phyloP scores from a whole-genome alignment of 352 stramenopile species.

The Globisporangium nagaii region DNA sequence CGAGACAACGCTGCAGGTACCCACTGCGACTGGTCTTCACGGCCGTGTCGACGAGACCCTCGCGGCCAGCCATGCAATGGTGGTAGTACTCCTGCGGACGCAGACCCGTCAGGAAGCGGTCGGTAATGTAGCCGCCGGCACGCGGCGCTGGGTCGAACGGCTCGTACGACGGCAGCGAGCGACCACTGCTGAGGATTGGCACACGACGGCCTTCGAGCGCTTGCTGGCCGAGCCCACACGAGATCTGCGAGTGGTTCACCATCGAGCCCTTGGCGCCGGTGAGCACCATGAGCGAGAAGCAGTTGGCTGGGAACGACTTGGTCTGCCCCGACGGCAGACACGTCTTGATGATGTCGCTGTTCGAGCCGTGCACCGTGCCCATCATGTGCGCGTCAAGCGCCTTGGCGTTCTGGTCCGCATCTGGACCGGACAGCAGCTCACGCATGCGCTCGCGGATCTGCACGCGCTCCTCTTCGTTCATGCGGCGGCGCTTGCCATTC shows the following conservation, averaged over 20 bases:
- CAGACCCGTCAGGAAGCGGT: slow-evolving; percentile 98
- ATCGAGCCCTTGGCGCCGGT: slow-evolving; percentile 99
- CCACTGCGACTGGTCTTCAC: slow-evolving; percentile 99
- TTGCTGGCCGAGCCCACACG: slow-evolving; percentile 98
- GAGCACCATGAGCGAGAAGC: slow-evolving; percentile 99
- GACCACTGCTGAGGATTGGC: slow-evolving; percentile 95
- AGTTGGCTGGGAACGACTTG: slow-evolving; percentile 98
- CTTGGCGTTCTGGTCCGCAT: slow-evolving; percentile 70
- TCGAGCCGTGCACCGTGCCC: slow-evolving; percentile 84
- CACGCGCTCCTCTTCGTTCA: slow-evolving; percentile 75
- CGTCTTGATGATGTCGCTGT: slow-evolving; percentile 98
- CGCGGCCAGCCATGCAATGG: slow-evolving; percentile 99
- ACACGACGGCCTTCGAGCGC: slow-evolving; percentile 98
- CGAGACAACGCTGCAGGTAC: slow-evolving; percentile 99
- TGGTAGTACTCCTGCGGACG: slow-evolving; percentile 99
- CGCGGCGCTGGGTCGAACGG: slow-evolving; percentile 96
- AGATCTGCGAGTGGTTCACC: slow-evolving; percentile 99
- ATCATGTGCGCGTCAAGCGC: slow-evolving; percentile 88
- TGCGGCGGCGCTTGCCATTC: slow-evolving; percentile 63
- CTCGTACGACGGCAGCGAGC: slow-evolving; percentile 98
- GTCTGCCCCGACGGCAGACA: slow-evolving; percentile 96
- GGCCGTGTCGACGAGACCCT: slow-evolving; percentile 98
- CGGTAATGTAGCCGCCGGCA: slow-evolving; percentile 98
- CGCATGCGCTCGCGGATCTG: slow-evolving; percentile 77
- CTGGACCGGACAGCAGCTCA: slow-evolving; percentile 57